These are phyloP conservation scores for Aspergillus cristatus DNA, from an alignment of 495 filamentous ascomycete species.

Conservation along the genomic window DNA sequence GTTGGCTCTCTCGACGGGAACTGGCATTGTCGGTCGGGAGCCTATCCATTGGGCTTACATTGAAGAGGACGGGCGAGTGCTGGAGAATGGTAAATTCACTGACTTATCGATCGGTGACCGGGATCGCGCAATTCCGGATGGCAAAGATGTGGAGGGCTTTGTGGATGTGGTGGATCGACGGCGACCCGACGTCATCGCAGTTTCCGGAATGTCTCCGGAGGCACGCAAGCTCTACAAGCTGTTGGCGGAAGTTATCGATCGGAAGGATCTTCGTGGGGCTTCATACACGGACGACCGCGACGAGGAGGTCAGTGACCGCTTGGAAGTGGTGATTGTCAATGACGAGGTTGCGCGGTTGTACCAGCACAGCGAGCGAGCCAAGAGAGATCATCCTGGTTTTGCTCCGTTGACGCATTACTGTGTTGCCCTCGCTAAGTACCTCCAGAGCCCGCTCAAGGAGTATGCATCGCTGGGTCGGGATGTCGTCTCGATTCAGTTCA, in stretches of 20 bases:
- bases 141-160: slow-evolving; percentile 54
- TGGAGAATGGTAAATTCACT: slow-evolving; percentile 77
- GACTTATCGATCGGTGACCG: slow-evolving; percentile 64
- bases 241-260: slow-evolving; percentile 62
- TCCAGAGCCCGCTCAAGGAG: slow-evolving; percentile 91
- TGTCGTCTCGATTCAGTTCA: slow-evolving; percentile 76
- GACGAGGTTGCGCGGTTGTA: slow-evolving; percentile 94
- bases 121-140: slow-evolving; percentile 54
- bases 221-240: slow-evolving; percentile 76
- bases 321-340: slow-evolving; percentile 88
- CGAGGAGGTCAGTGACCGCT: slow-evolving; percentile 52
- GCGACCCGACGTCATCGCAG: slow-evolving; percentile 80
- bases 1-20: slow-evolving; percentile 73
- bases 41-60: slow-evolving; percentile 86
- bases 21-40: slow-evolving; percentile 60
- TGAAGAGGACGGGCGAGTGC: slow-evolving; percentile 81
- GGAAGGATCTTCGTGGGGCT: slow-evolving; percentile 63
- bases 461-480: slow-evolving; percentile 88
- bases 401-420: slow-evolving; percentile 75
- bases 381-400: slow-evolving; percentile 69
- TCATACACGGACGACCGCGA: slow-evolving; percentile 58
- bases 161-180: slow-evolving; percentile 64
- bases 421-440: slow-evolving; percentile 75
- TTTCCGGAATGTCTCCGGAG: slow-evolving; percentile 85
- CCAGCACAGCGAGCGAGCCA: slow-evolving; percentile 78